Base-by-base conservation (phyloP, 2,329 filamentous ascomycete genomes). In the Ophiostoma novo-ulmi region DNA sequence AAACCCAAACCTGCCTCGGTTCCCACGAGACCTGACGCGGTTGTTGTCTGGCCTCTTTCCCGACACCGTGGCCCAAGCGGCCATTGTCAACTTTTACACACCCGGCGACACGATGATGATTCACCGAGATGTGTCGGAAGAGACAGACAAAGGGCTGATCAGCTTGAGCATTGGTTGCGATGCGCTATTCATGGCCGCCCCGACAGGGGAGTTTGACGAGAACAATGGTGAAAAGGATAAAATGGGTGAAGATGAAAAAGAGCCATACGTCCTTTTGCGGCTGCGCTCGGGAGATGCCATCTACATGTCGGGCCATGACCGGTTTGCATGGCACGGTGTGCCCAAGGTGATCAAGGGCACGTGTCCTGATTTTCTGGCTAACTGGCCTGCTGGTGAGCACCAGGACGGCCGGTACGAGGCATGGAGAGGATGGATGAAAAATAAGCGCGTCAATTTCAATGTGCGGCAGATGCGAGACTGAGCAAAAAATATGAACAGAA, bases 251-350 rank as follows among this genome's bases (percentile, higher is more conserved):
- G 41, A 31, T 11, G 64, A 20, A 4, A 69, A 69, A 36, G 86
- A 85, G 74, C 80, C 81, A 35, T 86, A 85, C 72, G 77, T 91
- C 5, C 80, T 89, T 1, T 77, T 97, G 48, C 84, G 90, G 31
- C 82, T 98, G 52, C 85, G 89, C 35, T 97, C 93, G 0, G 94
- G 95, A 0, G 94, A 97, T 81, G 93, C 89, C 0, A 88, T 98
- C 0, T 93, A 96, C 77, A 98, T 99, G 94, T 89, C 87, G 68
- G 86, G 90, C 26, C 84, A 88, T 71, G 90, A 92, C 4, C 85
- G 95, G 63, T 97, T 93, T 80, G 94, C 94, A 1, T 98, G 94
- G 94, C 95, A 98, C 80, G 94, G 92, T 14, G 93, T 98, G 14
- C 94, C 95, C 6, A 95, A 94, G 78, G 90, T 98, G 14, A 77